Base-by-base conservation (phyloP, 495 filamentous ascomycete genomes). In the Hyaloscypha hepaticicola region DNA sequence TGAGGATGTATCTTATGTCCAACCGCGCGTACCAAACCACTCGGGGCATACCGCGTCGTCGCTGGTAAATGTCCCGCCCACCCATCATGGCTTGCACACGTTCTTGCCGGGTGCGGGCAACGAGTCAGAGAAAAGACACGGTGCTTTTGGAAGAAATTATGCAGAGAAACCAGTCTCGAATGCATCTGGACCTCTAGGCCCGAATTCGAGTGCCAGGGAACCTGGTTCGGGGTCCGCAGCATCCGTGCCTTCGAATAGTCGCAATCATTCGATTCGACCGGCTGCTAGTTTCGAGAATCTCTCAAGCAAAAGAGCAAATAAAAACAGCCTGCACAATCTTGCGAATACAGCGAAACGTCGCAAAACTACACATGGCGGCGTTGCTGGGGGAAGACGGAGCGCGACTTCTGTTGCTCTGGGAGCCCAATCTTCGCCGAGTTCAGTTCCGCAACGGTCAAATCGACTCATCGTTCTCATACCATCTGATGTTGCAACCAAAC, bases 1-100 rank as follows among this genome's bases (percentile, higher is more conserved):
- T 31, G 68, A 70, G 25, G 57, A 69, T 28, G 28, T 28, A 11
- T 8, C 38, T 12, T 34, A 34, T 45, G 38, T 45, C 4, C 6
- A 45, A 0, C 38, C 12, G 38, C 38, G 7, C 1, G 4, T 4
- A 16, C 38, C 11, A 45, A 16, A 14, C 19, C 38, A 45, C 11
- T 45, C 38, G 16, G 5, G 11, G 9, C 38, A 19, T 45, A 45
- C 9, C 38, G 4, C 38, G 38, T 11, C 38, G 11, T 45, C 22
- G 25, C 53, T 33, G 5, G 16, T 56, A 34, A 22, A 25, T 7
- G 34, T 29, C 4, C 28, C 38, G 11, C 12, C 12, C 14, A 27
- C 28, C 21, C 34, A 60, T 29, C 41, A 60, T 49, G 58, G 58
- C 6, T 34, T 60, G n/a, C 58, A 34, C 6, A 49, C 38, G 3